phyloP scores from a whole-genome alignment of 148 eudicot genomes.

The Rhododendron vialii region DNA sequence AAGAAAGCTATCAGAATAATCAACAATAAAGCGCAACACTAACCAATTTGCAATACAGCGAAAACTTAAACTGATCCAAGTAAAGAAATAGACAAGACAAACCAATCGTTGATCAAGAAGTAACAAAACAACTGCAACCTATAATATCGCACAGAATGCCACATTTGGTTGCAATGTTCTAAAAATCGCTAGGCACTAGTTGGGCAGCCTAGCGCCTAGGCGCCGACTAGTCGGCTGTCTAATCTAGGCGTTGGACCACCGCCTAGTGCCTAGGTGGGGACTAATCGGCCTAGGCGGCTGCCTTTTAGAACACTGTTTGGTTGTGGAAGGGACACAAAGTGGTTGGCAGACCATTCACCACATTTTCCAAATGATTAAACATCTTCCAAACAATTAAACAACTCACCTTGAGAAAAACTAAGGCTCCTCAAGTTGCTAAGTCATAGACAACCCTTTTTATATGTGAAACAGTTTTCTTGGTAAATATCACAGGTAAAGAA shows the following conservation, averaged over 20 bases:
- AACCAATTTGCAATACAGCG: neutral
- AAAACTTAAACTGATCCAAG: neutral
- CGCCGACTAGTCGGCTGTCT: too few relatives aligned
- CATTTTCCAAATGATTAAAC: neutral
- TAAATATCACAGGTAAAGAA: neutral
- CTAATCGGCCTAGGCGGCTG: too few relatives aligned
- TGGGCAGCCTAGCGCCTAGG: too few relatives aligned
- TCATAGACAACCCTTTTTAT: neutral
- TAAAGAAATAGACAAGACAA: neutral
- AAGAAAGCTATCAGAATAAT: conserved; percentile 3
- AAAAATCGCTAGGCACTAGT: too few relatives aligned
- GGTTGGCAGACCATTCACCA: neutral
- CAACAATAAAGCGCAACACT: neutral
- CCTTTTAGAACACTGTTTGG: neutral
- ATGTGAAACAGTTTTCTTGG: neutral
- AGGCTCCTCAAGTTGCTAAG: neutral
- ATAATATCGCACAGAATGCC: neutral
- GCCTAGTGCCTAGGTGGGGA: too few relatives aligned
- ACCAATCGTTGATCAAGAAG: neutral
- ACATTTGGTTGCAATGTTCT: neutral
- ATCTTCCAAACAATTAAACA: neutral
- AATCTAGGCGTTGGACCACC: too few relatives aligned
- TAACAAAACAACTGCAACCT: neutral
- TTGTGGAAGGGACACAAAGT: neutral
- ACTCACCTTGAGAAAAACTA: neutral